Conservation (phyloP, 2,329 filamentous ascomycete genomes). For the Ophiognomonia clavigignenti-juglandacearum region DNA sequence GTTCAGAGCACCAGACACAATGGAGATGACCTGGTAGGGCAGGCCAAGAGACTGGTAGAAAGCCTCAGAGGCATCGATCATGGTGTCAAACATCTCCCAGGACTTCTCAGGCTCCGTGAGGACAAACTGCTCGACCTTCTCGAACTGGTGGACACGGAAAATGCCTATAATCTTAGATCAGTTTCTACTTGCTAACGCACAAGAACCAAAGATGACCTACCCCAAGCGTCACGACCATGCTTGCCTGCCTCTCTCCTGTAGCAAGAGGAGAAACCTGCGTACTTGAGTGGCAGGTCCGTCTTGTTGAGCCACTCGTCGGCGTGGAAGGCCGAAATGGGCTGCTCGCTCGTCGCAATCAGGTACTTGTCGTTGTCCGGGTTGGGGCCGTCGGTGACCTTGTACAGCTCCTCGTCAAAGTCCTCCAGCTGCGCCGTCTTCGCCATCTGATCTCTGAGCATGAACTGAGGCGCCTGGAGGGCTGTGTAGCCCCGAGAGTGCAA, state of each 20-base stretch:
- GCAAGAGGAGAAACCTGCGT: conserved; percentile 88
- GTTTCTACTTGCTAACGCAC: not conserved
- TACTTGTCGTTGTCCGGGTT: conserved; percentile 70
- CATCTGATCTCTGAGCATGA: conserved; percentile 96
- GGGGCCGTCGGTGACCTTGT: conserved; percentile 88
- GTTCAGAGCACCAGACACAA: conserved; percentile 94
- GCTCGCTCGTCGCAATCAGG: conserved; percentile 76
- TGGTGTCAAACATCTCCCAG: conserved; percentile 89
- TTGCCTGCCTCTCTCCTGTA: conserved; percentile 94
- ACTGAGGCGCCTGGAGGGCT: conserved; percentile 80
- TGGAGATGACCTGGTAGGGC: conserved; percentile 87
- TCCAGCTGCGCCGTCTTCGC: conserved; percentile 96
- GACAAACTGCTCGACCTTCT: conserved; percentile 38
- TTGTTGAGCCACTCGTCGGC: conserved; percentile 88
- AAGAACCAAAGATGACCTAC: not conserved
- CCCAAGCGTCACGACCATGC: conserved; percentile 79
- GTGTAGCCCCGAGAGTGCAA: conserved; percentile 76
- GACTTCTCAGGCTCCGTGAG: conserved; percentile 47
- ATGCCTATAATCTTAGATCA: conserved; percentile 45
- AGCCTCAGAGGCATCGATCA: conserved; percentile 87
- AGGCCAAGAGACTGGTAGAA: conserved; percentile 90
- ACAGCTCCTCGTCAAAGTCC: conserved; percentile 96
- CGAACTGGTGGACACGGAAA: conserved; percentile 97
- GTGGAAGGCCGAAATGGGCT: conserved; percentile 90
- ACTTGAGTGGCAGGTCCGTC: conserved; percentile 84